Conservation (phyloP, 306 rosid genomes). For the Gillenia trifoliata region DNA sequence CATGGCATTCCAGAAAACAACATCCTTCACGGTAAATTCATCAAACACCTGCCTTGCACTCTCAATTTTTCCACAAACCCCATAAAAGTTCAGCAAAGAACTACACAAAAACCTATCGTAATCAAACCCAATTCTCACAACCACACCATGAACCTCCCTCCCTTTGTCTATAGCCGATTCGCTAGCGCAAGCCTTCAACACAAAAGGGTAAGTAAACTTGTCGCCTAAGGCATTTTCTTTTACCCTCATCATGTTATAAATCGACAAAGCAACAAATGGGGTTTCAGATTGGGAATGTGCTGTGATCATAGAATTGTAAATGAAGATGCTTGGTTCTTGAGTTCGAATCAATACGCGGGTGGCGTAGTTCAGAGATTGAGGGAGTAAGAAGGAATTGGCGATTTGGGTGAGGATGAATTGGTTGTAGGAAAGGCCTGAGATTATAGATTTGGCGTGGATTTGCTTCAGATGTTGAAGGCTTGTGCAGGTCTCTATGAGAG, state of each 20-base stretch:
- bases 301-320: not conserved
- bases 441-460: not conserved
- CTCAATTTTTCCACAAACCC: not conserved
- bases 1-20: constrained; percentile 5
- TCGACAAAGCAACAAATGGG: not conserved
- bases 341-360: not conserved
- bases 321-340: not conserved
- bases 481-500: not conserved
- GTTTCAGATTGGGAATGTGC: not conserved
- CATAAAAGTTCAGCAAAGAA: constrained; percentile 2
- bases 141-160: constrained; percentile 9
- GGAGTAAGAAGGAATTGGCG: not conserved
- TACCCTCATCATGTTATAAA: constrained; percentile 1
- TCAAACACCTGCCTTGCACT: constrained; percentile 4
- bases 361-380: not conserved
- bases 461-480: not conserved
- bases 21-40: not conserved
- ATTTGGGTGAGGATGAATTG: not conserved
- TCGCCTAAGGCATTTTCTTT: not conserved
- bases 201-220: constrained; percentile 2
- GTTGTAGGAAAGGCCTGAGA: not conserved
- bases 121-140: not conserved
- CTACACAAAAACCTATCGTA: not conserved
- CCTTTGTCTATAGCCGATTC: not conserved
- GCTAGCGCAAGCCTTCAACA: not conserved